Evolutionary conservation across 495 filamentous ascomycete species (phyloP).

Genomic region (Daldinia vernicosa): DNA sequence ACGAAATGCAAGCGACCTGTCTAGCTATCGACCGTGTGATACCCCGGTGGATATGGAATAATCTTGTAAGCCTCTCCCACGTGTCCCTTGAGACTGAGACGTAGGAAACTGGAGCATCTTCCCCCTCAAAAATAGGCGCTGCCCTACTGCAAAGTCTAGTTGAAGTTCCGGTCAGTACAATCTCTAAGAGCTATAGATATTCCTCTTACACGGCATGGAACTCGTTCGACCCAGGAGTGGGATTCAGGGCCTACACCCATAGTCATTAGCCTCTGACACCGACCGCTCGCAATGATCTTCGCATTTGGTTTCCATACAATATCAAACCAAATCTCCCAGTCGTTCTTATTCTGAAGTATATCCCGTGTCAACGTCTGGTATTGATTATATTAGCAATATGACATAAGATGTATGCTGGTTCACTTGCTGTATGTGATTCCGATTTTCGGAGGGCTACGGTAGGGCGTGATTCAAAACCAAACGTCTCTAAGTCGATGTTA

Average conservation of each 20-base stretch:
- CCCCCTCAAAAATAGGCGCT: slow-evolving; percentile 20
- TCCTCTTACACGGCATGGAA: not conserved
- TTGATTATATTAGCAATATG: not conserved
- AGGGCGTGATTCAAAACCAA: not conserved
- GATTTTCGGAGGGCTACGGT: not conserved
- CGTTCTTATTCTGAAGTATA: not conserved
- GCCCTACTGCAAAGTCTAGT: slow-evolving; percentile 28
- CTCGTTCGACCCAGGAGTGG: not conserved
- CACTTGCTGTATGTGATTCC: not conserved
- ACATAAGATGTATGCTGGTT: not conserved
- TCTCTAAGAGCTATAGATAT: not conserved
- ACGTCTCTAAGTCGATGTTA: not conserved
- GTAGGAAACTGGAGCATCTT: slow-evolving; percentile 25
- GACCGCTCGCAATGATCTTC: not conserved
- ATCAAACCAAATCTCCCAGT: not conserved
- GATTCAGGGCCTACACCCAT: not conserved
- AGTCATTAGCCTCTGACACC: not conserved
- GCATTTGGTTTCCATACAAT: not conserved
- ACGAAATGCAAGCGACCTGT: not conserved
- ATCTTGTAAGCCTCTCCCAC: slow-evolving; percentile 25
- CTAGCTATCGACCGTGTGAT: not conserved
- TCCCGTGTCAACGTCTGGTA: not conserved
- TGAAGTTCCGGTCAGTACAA: not conserved
- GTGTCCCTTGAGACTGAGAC: slow-evolving; percentile 24
- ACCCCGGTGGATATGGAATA: slow-evolving; percentile 5